Base-by-base conservation (phyloP, 2,329 filamentous ascomycete genomes). In the Ophiostoma ulmi region DNA sequence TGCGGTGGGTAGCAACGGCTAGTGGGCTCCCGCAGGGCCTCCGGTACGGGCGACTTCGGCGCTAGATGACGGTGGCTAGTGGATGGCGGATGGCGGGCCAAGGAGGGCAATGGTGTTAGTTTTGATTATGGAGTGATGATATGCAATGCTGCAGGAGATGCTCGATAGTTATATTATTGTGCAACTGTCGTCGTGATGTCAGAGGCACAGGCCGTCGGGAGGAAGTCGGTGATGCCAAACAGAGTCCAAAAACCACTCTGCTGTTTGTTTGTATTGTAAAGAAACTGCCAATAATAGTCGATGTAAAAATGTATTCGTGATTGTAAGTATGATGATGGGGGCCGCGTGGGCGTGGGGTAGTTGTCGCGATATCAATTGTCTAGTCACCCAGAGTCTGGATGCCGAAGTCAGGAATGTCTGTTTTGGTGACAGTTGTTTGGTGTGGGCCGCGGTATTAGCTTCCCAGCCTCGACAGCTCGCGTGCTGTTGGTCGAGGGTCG, bases 401-500 rank as follows among this genome's bases (percentile, higher is more conserved):
- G 44, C 7, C 7, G n/a, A 26, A 26, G 52, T 10, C 52, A 58
- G 52, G 10, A 48, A 17, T 20, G 44, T n/a, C 44, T 48, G 44
- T 20, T 48, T 48, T 20, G 44, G 44, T 48, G 44, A 48, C 44
- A 58, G 52, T 22, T 58, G 52, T 26, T 58, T 26, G 22, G 11
- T 58, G 52, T 58, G 52, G n/a, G n/a, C 52, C 22, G 22, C 52
- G n/a, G 11, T n/a, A n/a, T 22, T n/a, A n/a, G 52, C 52, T 17
- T 44, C n/a, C 52, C 52, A 13, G 52, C 52, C 52, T 58, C 22
- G 4, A 58, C 17, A 58, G 52, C 58, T 63, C 58, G 58, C 58
- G 58, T 63, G 55, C 13, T 14, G 55, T 58, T 58, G 52, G 52
- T 22, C 26, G 52, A 58, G 52, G n/a, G 52, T 48, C n/a, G 52